A percentile compares a stretch with the other conserved stretches of the same genome.
Conservation (phyloP, 2,329 filamentous ascomycete species). For the Pyrenophora graminea region DNA sequence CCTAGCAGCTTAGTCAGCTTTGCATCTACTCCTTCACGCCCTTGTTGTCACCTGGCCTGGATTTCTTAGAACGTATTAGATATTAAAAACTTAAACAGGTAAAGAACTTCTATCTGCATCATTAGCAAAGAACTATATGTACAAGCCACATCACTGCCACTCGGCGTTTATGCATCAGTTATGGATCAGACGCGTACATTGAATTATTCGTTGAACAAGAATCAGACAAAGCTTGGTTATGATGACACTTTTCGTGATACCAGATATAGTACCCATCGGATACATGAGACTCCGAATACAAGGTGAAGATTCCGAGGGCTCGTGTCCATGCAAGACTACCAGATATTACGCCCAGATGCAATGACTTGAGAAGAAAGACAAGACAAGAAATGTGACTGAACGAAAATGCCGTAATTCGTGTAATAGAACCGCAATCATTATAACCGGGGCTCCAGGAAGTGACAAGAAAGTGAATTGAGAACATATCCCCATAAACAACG, state of each 20-base stretch:
- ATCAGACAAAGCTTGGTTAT: slow-evolving; percentile 20
- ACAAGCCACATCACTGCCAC: background rate
- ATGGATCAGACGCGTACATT: background rate
- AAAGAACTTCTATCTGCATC: too few relatives aligned
- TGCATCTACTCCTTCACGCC: background rate
- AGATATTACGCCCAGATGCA: slow-evolving; percentile 17
- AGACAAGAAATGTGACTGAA: slow-evolving; percentile 4
- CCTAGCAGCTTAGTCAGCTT: slow-evolving; percentile 15
- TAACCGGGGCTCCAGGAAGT: slow-evolving; percentile 14
- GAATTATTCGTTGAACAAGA: slow-evolving; percentile 20
- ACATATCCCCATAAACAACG: background rate
- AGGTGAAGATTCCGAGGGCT: slow-evolving; percentile 14
- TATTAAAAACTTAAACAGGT: too few relatives aligned
- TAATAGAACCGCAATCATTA: background rate
- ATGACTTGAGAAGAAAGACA: slow-evolving; percentile 13
- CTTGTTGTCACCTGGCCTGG: too few relatives aligned
- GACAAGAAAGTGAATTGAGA: background rate
- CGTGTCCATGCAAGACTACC: slow-evolving; percentile 10
- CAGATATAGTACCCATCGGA: slow-evolving; percentile 14
- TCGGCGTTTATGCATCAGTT: too few relatives aligned
- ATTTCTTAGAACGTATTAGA: too few relatives aligned
- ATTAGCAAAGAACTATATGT: too few relatives aligned
- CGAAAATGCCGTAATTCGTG: slow-evolving; percentile 10
- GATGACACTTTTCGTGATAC: slow-evolving; percentile 19
- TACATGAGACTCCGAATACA: slow-evolving; percentile 11